A percentile compares a stretch with the other conserved stretches of the same genome.
These are phyloP conservation scores for Pichia californica DNA, from an alignment of 805 yeast genomes.

Conservation along the genomic window DNA sequence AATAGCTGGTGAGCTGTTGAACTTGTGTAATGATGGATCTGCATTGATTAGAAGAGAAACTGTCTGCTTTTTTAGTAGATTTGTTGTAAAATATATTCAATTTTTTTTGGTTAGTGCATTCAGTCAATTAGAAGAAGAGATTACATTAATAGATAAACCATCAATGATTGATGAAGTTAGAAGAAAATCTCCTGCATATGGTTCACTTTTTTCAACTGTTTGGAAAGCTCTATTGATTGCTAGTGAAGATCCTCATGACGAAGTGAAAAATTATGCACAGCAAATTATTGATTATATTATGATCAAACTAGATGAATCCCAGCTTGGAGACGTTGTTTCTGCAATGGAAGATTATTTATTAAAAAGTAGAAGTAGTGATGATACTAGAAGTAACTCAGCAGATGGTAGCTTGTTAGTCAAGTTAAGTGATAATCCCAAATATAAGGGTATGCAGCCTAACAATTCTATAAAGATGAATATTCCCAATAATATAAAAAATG, in stretches of 20 bases:
- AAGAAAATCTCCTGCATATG: conserved; percentile 72
- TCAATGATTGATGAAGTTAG: conserved; percentile 56
- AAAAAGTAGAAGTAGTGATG: conserved; percentile 33
- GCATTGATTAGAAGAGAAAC: conserved; percentile 84
- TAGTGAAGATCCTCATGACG: conserved; percentile 83
- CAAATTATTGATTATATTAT: conserved; percentile 69
- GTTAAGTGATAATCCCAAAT: neutral
- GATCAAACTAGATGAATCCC: conserved; percentile 55
- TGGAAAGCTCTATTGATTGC: conserved; percentile 82
- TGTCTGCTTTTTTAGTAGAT: conserved; percentile 66
- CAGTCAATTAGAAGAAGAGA: conserved; percentile 75
- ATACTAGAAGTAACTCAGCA: neutral
- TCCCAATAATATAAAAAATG: neutral
- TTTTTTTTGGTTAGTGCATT: conserved; percentile 85
- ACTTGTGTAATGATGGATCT: conserved; percentile 79
- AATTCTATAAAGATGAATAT: neutral
- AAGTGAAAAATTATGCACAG: conserved; percentile 67
- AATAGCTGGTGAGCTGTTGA: conserved; percentile 61
- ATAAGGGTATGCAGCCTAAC: neutral
- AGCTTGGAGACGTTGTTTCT: conserved; percentile 54
- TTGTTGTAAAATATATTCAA: conserved; percentile 60
- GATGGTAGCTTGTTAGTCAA: conserved; percentile 4
- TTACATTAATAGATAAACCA: conserved; percentile 57
- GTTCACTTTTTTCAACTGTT: conserved; percentile 75
- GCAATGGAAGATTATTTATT: conserved; percentile 61